Percentiles rank a stretch among this genome's conserved stretches.
Conservation (phyloP, 2,329 filamentous ascomycete species). For the Penicillium sp. region DNA sequence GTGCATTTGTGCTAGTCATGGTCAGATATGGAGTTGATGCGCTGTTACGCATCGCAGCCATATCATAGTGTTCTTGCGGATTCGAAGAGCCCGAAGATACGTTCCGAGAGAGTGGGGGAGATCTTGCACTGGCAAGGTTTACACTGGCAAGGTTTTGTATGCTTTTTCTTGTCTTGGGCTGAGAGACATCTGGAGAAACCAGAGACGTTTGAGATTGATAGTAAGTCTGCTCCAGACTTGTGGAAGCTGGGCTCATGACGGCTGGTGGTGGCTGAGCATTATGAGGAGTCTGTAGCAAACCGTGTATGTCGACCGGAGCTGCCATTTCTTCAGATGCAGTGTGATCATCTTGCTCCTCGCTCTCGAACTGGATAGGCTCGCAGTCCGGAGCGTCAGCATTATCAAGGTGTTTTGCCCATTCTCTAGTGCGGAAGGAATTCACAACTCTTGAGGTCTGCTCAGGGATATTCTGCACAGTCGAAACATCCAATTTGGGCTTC, state of each 20-base stretch:
- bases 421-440: constrained; percentile 83
- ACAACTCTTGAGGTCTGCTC: constrained; percentile 74
- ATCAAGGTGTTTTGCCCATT: constrained; percentile 91
- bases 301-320: constrained; percentile 64
- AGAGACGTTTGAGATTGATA: constrained; percentile 13
- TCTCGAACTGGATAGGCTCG: constrained; percentile 41
- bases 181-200: constrained; percentile 5
- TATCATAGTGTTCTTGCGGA: constrained; percentile 1
- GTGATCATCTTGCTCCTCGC: constrained; percentile 33
- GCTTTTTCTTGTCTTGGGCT: constrained; percentile 8
- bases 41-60: constrained; percentile 10
- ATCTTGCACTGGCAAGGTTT: constrained; percentile 3
- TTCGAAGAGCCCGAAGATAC: constrained; percentile 13
- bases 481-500: constrained; percentile 29
- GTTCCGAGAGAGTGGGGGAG: constrained; percentile 8
- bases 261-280: constrained; percentile 50
- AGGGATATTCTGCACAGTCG: constrained; percentile 61
- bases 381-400: constrained; percentile 70
- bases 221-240: constrained; percentile 16
- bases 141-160: constrained; percentile 2
- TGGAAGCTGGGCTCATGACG: constrained; percentile 17
- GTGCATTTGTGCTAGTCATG: constrained; percentile 11
- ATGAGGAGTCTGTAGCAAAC: constrained; percentile 64
- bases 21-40: constrained; percentile 25
- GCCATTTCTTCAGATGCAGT: constrained; percentile 50